Conservation (phyloP, 352 stramenopile species). For the Phytopythium sindhum region DNA sequence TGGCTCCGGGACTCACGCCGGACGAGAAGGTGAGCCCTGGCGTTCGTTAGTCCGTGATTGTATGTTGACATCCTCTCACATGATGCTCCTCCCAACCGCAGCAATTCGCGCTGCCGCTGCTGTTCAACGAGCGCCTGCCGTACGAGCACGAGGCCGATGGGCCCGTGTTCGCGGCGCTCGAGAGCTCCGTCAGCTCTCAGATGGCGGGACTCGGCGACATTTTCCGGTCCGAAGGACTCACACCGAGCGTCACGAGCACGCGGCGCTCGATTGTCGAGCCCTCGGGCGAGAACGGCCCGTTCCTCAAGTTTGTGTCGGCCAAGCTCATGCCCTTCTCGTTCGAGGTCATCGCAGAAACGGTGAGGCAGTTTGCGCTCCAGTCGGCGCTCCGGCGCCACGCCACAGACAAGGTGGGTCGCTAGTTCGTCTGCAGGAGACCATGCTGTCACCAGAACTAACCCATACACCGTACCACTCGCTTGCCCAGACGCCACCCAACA, state of each 20-base stretch:
- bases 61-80: background rate
- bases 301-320: slow-evolving; percentile 27
- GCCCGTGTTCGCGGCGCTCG: slow-evolving; percentile 15
- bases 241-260: slow-evolving; percentile 14
- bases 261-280: slow-evolving; percentile 19
- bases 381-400: slow-evolving; percentile 11
- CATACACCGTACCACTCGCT: background rate
- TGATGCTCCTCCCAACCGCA: background rate
- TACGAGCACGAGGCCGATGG: slow-evolving; percentile 26
- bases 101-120: background rate
- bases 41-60: background rate
- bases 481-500: background rate
- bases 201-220: slow-evolving; percentile 20
- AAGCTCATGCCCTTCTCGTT: slow-evolving; percentile 25
- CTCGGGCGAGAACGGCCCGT: slow-evolving; percentile 18
- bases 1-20: background rate
- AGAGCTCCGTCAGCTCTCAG: slow-evolving; percentile 17
- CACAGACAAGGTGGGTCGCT: background rate
- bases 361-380: slow-evolving; percentile 20
- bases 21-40: background rate
- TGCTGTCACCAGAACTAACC: background rate
- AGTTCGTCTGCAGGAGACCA: background rate
- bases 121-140: slow-evolving; percentile 6
- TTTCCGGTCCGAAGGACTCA: slow-evolving; percentile 25
- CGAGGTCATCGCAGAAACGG: slow-evolving; percentile 17